A percentile compares a stretch with the other conserved stretches of the same genome.
Conservation (phyloP, 83 land plant genomes). For the Diphasiastrum complanatum region DNA sequence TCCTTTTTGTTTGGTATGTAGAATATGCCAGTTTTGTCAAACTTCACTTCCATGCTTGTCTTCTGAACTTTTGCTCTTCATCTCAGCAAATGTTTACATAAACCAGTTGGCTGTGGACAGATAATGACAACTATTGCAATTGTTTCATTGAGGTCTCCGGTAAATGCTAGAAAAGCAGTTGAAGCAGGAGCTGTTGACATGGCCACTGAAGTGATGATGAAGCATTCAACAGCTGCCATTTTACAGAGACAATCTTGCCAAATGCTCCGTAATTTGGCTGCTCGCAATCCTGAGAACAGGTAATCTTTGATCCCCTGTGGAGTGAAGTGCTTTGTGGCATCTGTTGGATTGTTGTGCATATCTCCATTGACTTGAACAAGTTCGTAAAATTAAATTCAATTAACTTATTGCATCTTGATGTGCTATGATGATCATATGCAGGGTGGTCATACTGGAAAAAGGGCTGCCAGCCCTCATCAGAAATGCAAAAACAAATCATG, state of each 20-base stretch:
- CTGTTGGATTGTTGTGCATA: background rate
- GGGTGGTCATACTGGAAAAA: slow-evolving; percentile 17
- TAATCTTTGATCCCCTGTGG: slow-evolving; percentile 1
- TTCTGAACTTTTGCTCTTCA: background rate
- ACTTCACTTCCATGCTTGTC: background rate
- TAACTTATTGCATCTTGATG: background rate
- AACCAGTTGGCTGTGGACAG: slow-evolving; percentile 23
- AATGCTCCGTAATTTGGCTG: slow-evolving; percentile 87
- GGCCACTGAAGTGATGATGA: slow-evolving; percentile 64
- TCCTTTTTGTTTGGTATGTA: too few relatives aligned
- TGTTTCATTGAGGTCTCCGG: slow-evolving; percentile 71
- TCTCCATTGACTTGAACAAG: background rate
- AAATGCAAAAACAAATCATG: slow-evolving; percentile 15
- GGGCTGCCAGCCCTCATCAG: slow-evolving; percentile 8
- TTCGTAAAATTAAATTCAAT: background rate
- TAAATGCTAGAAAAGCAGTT: slow-evolving; percentile 75
- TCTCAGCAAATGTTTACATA: background rate
- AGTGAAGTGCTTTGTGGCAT: background rate
- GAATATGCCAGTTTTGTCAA: background rate
- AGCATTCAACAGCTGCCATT: slow-evolving; percentile 45
- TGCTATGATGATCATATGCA: slow-evolving; percentile 1
- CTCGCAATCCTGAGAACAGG: slow-evolving; percentile 90
- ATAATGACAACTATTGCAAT: slow-evolving; percentile 58
- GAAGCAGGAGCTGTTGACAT: slow-evolving; percentile 83
- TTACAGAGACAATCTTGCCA: slow-evolving; percentile 79